A percentile compares a stretch with the other conserved stretches of the same genome.
phyloP scores from a whole-genome alignment of 176 grass and related monocot species.

The Musa itinerans region DNA sequence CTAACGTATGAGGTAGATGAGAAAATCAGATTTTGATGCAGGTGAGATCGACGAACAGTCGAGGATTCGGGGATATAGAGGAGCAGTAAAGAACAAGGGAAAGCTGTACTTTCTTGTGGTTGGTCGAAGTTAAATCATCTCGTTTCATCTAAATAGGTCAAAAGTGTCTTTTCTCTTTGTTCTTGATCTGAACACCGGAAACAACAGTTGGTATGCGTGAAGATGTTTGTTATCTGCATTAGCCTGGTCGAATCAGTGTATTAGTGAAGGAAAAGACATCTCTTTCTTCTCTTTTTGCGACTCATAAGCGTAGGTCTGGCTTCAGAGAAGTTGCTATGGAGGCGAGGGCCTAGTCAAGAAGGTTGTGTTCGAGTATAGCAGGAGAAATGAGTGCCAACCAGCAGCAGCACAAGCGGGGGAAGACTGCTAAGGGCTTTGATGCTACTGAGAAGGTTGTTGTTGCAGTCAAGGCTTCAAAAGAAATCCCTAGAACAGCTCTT shows the following conservation, averaged over 20 bases:
- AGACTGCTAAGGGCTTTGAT: slow-evolving; percentile 32
- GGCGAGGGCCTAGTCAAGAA: neutral
- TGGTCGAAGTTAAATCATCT: slow-evolving; percentile 8
- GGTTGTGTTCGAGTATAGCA: neutral
- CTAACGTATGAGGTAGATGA: no score
- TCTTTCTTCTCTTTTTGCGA: neutral
- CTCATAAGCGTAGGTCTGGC: neutral
- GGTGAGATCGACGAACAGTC: neutral
- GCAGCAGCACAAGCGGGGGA: slow-evolving; percentile 50
- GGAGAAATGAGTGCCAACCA: slow-evolving; percentile 32
- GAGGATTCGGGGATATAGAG: neutral
- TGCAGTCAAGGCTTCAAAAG: slow-evolving; percentile 58
- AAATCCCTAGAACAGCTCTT: slow-evolving; percentile 83
- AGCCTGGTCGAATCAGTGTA: neutral
- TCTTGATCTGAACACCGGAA: slow-evolving; percentile 3
- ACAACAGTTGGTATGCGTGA: slow-evolving; percentile 1
- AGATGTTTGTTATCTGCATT: slow-evolving; percentile 12
- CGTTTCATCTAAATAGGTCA: neutral
- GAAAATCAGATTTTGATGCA: neutral
- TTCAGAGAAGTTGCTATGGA: neutral
- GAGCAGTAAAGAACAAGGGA: neutral
- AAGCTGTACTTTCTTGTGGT: neutral
- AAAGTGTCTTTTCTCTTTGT: slow-evolving; percentile 14
- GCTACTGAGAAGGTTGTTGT: slow-evolving; percentile 68
- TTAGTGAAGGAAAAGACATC: neutral